Evolutionary conservation across 768 basidiomycete genomes (phyloP).

Genomic region (Phaeolepiota aurea): DNA sequence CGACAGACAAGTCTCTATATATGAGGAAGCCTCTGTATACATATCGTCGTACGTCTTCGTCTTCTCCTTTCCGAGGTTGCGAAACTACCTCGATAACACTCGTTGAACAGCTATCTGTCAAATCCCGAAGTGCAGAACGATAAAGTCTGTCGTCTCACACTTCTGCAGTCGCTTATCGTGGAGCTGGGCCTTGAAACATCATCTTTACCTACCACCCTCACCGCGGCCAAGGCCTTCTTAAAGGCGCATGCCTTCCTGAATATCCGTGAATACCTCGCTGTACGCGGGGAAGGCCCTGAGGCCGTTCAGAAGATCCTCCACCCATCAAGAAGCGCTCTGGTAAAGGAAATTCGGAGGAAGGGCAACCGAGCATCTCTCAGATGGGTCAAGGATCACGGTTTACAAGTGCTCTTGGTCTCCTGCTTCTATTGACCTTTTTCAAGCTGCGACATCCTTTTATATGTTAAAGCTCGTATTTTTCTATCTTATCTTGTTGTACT

Average conservation of each 20-base stretch:
- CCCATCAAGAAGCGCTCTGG: conserved; percentile 50
- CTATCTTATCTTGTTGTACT: not conserved
- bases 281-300: conserved; percentile 52
- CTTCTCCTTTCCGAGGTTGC: conserved; percentile 2
- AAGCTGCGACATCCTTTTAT: too few relatives aligned
- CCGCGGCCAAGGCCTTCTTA: conserved; percentile 58
- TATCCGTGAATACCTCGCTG: conserved; percentile 64
- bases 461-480: too few relatives aligned
- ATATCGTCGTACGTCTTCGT: conserved; percentile 48
- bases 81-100: conserved; percentile 2
- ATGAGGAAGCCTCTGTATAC: conserved; percentile 51
- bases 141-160: conserved; percentile 40
- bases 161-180: conserved; percentile 68
- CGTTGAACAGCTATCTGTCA: conserved; percentile 37
- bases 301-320: conserved; percentile 57
- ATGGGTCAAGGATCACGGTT: conserved; percentile 58
- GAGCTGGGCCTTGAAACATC: conserved; percentile 60
- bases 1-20: conserved; percentile 24
- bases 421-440: conserved; percentile 25
- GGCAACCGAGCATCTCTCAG: conserved; percentile 34
- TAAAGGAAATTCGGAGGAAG: conserved; percentile 47
- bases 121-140: conserved; percentile 35
- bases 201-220: conserved; percentile 49
- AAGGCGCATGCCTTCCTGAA: conserved; percentile 65
- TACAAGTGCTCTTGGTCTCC: conserved; percentile 55